phyloP scores from a whole-genome alignment of 208 protist genomes.

The Pavlovales sp. region DNA sequence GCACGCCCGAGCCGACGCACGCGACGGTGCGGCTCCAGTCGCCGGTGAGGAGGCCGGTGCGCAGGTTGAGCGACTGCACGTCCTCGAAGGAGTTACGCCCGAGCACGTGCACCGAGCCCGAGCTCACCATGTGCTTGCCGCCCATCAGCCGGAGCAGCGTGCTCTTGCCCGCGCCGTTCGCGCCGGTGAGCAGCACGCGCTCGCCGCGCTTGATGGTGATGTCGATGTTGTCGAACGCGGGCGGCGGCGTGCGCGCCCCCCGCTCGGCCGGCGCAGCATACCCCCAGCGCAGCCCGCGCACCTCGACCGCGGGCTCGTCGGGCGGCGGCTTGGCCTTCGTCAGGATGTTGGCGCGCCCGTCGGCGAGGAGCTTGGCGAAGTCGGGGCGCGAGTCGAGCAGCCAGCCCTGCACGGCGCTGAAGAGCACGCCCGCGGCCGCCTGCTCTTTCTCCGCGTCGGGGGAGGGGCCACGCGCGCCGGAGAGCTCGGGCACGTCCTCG shows the following conservation, averaged over 20 bases:
- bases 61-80: slow-evolving; percentile 52
- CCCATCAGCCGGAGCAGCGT: slow-evolving; percentile 40
- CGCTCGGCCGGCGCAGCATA: background rate
- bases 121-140: slow-evolving; percentile 30
- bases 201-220: slow-evolving; percentile 61
- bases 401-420: slow-evolving; percentile 24
- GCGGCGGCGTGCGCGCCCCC: background rate
- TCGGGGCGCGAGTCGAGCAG: slow-evolving; percentile 9
- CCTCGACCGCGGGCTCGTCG: background rate
- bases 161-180: slow-evolving; percentile 53
- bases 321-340: background rate
- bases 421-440: slow-evolving; percentile 17
- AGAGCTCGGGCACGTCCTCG: background rate
- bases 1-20: slow-evolving; percentile 36
- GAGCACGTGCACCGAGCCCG: slow-evolving; percentile 58
- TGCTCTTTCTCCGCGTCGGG: too few relatives aligned
- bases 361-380: background rate
- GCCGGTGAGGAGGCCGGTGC: slow-evolving; percentile 19
- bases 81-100: slow-evolving; percentile 73
- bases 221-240: slow-evolving; percentile 55
- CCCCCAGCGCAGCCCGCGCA: background rate
- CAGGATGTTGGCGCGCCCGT: background rate
- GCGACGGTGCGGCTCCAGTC: slow-evolving; percentile 53
- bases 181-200: slow-evolving; percentile 43
- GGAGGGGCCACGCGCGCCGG: background rate